Conservation (phyloP, 257 asterid genomes). For the Misopates orontium region DNA sequence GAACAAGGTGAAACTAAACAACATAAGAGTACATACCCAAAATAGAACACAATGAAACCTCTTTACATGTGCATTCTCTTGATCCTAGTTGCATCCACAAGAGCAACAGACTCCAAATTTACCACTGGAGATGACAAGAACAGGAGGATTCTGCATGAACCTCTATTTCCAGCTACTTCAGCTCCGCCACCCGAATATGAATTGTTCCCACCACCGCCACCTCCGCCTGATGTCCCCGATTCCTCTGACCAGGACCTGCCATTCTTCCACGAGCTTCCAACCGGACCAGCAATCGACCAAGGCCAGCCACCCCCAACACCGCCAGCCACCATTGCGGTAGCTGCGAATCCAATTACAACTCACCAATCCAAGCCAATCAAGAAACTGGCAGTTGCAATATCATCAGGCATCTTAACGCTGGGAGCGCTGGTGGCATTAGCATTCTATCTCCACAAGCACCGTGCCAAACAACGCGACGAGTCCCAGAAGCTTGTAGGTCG, state of each 20-base stretch:
- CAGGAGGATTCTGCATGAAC: constrained; percentile 79
- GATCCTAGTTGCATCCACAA: constrained; percentile 14
- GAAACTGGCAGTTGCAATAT: constrained; percentile 54
- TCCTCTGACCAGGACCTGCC: constrained; percentile 59
- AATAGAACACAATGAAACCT: constrained; percentile 46
- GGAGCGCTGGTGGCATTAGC: constrained; percentile 65
- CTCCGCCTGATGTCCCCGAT: constrained; percentile 24
- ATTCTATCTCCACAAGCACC: constrained; percentile 61
- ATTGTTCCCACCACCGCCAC: constrained; percentile 35
- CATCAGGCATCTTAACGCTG: constrained; percentile 65
- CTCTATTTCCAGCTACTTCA: constrained; percentile 56
- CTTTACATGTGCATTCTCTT: constrained; percentile 40
- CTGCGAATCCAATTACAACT: constrained; percentile 39
- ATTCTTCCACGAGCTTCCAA: constrained; percentile 62
- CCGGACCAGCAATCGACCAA: constrained; percentile 49
- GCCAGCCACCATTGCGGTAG: constrained; percentile 39
- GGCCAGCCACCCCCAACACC: constrained; percentile 43
- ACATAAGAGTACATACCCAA: constrained; percentile 29
- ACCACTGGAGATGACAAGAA: constrained; percentile 2
- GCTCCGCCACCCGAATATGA: constrained; percentile 39
- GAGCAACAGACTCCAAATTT: too few species aligned
- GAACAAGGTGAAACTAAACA: constrained; percentile 50
- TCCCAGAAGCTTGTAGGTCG: constrained; percentile 59
- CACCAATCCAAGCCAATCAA: constrained; percentile 52
- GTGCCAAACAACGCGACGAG: constrained; percentile 36